Evolutionary conservation across 106 monocot genomes (phyloP), one percentile per base, ranked within the genome.

Genomic region (Ottelia alismoides): DNA sequence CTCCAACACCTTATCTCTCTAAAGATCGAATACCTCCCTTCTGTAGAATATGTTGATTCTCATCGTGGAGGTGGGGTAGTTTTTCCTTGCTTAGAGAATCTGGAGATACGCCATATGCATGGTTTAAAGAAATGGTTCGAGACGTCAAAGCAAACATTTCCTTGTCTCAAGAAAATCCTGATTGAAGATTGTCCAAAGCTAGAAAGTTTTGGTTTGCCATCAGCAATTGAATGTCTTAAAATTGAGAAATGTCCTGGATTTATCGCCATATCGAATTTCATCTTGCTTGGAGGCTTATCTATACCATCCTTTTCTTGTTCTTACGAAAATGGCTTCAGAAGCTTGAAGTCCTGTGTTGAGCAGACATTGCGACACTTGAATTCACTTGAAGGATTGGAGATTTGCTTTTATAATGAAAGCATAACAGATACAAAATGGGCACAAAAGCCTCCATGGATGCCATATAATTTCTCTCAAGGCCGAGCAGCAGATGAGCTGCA

Each of bases 51-150:
- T n/a, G n/a, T n/a, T n/a, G n/a, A n/a, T n/a, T n/a, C n/a, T n/a
- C n/a, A n/a, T n/a, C n/a, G n/a, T n/a, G n/a, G n/a, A n/a, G n/a
- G n/a, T n/a, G n/a, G n/a, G n/a, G n/a, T n/a, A n/a, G n/a, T n/a
- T n/a, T n/a, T n/a, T n/a, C n/a, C n/a, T n/a, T n/a, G n/a, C n/a
- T n/a, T n/a, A n/a, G n/a, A n/a, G n/a, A n/a, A n/a, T n/a, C n/a
- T 53, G 11, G 26, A 27, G 53, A 25, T 53, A 14, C 53, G 53
- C 7, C 53, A 53, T 28, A 27, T 53, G 53, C 53, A 53, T 12
- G 0, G 28, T 2, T 27, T 25, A 14, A n/a, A 18, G 24, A 4
- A 53, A 7, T 53, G 28, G 23, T 25, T n/a, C n/a, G n/a, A 2
- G 28, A 17, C 53, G 17, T 18, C 27, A 0, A 12, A 27, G 17